Conservation (phyloP, 306 rosid genomes). For the Fragaria nilgerrensis region DNA sequence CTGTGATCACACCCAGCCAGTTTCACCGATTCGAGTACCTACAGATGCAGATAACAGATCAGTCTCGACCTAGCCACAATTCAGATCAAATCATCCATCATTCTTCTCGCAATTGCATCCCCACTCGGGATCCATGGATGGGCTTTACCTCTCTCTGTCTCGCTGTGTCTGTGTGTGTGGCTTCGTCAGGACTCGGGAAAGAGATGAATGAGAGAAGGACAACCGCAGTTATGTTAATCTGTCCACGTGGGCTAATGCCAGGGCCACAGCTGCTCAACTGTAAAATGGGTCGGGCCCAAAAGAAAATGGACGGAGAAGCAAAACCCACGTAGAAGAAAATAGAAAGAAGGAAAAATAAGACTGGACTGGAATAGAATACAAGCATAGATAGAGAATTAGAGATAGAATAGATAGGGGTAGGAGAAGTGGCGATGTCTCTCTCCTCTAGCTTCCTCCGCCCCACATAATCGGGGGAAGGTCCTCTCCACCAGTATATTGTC, state of each 20-base stretch:
- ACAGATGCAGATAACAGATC: constrained; percentile 23
- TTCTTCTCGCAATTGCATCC: neutral
- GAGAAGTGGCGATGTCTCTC: constrained; percentile 4
- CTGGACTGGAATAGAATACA: neutral
- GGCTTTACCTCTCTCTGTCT: neutral
- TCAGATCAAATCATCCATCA: neutral
- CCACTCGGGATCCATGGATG: neutral
- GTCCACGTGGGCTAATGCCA: neutral
- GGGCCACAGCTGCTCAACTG: too few species aligned
- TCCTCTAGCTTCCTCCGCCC: constrained; percentile 25
- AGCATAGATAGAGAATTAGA: neutral
- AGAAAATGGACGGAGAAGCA: neutral
- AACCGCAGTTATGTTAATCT: constrained; percentile 1
- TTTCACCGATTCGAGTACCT: constrained; percentile 15
- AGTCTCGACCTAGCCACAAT: neutral
- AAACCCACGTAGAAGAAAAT: neutral
- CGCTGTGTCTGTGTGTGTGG: neutral
- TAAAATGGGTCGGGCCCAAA: neutral
- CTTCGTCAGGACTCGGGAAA: constrained; percentile 9
- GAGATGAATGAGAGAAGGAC: constrained; percentile 1
- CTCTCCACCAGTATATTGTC: constrained; percentile 25
- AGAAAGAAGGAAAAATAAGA: neutral
- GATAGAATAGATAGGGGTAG: neutral
- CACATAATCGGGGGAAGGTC: constrained; percentile 16
- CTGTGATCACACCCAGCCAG: constrained; percentile 17